A percentile compares a stretch with the other conserved stretches of the same genome.
Conservation (phyloP, 345 rosid genomes). For the Eutrema yunnanense region DNA sequence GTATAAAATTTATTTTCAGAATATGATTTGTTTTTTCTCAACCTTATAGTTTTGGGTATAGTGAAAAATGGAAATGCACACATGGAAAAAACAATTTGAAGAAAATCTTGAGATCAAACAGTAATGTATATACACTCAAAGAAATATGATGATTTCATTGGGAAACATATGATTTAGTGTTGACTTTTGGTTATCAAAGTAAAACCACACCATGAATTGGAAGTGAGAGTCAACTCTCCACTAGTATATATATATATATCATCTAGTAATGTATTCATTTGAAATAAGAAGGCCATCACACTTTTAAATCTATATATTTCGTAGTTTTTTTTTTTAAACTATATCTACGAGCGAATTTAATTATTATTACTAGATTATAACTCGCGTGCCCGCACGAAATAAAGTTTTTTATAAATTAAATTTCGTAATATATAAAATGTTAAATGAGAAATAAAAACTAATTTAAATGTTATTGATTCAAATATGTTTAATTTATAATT, state of each 20-base stretch:
- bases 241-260: neutral
- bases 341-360: too few relatives aligned
- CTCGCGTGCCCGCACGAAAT: too few relatives aligned
- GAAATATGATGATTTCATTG: neutral
- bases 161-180: neutral
- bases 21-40: neutral
- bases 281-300: neutral
- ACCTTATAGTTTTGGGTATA: neutral
- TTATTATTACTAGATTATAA: too few relatives aligned
- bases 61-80: neutral
- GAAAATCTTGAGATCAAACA: neutral
- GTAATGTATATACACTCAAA: neutral
- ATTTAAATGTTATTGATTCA: too few relatives aligned
- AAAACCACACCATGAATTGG: neutral
- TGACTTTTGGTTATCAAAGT: conserved; percentile 16
- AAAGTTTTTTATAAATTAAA: too few relatives aligned
- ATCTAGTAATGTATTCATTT: neutral
- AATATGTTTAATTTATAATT: too few relatives aligned
- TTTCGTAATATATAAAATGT: too few relatives aligned
- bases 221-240: conserved; percentile 17
- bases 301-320: neutral
- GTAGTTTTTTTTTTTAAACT: too few relatives aligned
- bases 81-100: neutral
- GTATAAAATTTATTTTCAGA: neutral
- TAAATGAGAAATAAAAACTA: too few relatives aligned